phyloP scores from a whole-genome alignment of 345 rosid species.

The Stellera chamaejasme region DNA sequence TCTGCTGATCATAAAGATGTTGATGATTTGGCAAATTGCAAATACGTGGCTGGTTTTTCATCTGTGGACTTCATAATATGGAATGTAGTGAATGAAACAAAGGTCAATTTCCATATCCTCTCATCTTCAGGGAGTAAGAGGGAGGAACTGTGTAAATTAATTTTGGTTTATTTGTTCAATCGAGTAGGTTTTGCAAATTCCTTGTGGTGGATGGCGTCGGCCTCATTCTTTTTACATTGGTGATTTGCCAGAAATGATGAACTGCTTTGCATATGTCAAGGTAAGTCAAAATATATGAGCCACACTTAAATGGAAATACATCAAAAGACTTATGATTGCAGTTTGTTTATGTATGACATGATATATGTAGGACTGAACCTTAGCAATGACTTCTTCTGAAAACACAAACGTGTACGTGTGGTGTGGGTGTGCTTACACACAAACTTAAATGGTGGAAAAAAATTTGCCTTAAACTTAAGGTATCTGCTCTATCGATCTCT shows the following conservation, averaged over 20 bases:
- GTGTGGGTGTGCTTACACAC: no score
- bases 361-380: no score
- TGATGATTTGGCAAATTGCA: slow-evolving; percentile 35
- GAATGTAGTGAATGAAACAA: slow-evolving; percentile 66
- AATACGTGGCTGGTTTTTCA: slow-evolving; percentile 84
- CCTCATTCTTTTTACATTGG: slow-evolving; percentile 87
- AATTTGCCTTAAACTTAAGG: no score
- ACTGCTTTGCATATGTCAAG: slow-evolving; percentile 92
- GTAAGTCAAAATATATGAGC: slow-evolving; percentile 26
- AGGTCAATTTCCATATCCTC: slow-evolving; percentile 36
- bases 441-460: no score
- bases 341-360: not conserved
- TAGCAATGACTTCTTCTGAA: no score
- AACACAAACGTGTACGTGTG: no score
- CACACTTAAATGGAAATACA: not conserved
- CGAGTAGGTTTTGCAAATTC: slow-evolving; percentile 73
- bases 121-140: not conserved
- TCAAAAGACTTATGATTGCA: not conserved
- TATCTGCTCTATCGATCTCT: no score
- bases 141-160: no score
- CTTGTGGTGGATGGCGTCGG: slow-evolving; percentile 99
- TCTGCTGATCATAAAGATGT: slow-evolving; percentile 21
- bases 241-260: slow-evolving; percentile 54
- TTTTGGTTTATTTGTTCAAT: slow-evolving; percentile 19
- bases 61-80: slow-evolving; percentile 80